phyloP scores from a whole-genome alignment of 192 early-diverging fungal genomes.

The Entomortierella lignicola region DNA sequence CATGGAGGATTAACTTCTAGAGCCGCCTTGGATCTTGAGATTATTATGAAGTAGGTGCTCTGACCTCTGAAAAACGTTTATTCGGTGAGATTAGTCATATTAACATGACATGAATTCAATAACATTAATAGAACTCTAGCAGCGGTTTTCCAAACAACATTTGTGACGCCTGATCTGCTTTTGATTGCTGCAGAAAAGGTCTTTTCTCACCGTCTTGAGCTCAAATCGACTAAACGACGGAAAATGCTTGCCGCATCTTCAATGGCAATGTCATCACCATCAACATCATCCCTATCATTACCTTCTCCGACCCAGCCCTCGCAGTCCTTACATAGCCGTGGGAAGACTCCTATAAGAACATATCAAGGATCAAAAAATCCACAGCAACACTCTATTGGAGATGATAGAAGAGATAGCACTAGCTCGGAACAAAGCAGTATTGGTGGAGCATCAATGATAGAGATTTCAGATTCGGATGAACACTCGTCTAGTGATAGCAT shows the following conservation, averaged over 20 bases:
- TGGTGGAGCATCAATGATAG: conserved; percentile 31
- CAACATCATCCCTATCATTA: conserved; percentile 2
- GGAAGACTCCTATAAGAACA: conserved; percentile 2
- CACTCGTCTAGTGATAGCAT: neutral
- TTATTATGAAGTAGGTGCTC: conserved; percentile 57
- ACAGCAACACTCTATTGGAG: neutral
- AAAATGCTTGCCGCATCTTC: conserved; percentile 10
- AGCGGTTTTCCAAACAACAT: conserved; percentile 61
- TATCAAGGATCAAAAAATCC: neutral
- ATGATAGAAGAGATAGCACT: conserved; percentile 4
- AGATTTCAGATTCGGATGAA: conserved; percentile 31
- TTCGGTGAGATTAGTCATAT: conserved; percentile 1
- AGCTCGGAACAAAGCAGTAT: conserved; percentile 13
- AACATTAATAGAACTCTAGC: conserved; percentile 54
- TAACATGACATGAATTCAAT: neutral
- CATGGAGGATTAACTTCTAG: conserved; percentile 65
- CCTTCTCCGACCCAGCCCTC: neutral
- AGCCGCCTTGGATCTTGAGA: conserved; percentile 61
- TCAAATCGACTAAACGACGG: conserved; percentile 32
- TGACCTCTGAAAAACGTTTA: too few relatives aligned
- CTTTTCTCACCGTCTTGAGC: conserved; percentile 61
- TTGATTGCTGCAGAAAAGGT: conserved; percentile 68
- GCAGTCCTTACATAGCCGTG: neutral
- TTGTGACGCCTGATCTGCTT: conserved; percentile 65
- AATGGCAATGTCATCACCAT: neutral